Conservation (phyloP, 1,139 yeast genomes). For the Pichia inconspicua region DNA sequence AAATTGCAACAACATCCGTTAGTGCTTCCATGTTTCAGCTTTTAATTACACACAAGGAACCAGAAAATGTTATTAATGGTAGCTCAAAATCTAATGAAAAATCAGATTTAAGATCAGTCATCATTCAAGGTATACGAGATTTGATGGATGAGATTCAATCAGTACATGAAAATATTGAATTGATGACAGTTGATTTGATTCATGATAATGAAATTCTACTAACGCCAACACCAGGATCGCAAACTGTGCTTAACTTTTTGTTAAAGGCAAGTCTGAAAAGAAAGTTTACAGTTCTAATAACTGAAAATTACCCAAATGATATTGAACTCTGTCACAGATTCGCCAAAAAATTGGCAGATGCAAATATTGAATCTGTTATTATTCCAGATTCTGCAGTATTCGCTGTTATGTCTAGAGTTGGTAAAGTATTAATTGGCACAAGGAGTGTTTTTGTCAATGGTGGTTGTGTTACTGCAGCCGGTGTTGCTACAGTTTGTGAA, state of each 20-base stretch:
- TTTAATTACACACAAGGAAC: conserved; percentile 45
- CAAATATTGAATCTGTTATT: conserved; percentile 82
- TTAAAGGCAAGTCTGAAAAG: conserved; percentile 84
- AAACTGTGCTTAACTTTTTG: conserved; percentile 80
- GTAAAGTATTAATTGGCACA: conserved; percentile 90
- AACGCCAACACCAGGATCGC: conserved; percentile 90
- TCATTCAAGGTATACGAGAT: conserved; percentile 91
- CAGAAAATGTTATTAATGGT: conserved; percentile 4
- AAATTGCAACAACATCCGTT: conserved; percentile 38
- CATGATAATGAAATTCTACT: conserved; percentile 89
- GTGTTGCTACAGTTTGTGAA: conserved; percentile 89
- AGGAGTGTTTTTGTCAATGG: conserved; percentile 91
- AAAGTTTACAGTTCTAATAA: conserved; percentile 83
- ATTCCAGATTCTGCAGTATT: conserved; percentile 90
- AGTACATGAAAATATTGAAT: conserved; percentile 84
- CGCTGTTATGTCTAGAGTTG: conserved; percentile 96
- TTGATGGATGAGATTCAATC: conserved; percentile 86
- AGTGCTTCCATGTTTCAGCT: conserved; percentile 85
- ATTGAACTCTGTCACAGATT: conserved; percentile 67
- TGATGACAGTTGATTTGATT: conserved; percentile 84
- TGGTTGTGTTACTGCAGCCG: conserved; percentile 83
- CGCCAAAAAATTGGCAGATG: conserved; percentile 71
- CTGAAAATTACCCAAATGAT: conserved; percentile 89
- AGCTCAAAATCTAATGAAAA: conserved; percentile 16
- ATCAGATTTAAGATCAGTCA: conserved; percentile 69